A percentile compares a stretch with the other conserved stretches of the same genome.
phyloP scores from a whole-genome alignment of 1,284 basidiomycete genomes.

The Pyrrhoderma lamaoense region DNA sequence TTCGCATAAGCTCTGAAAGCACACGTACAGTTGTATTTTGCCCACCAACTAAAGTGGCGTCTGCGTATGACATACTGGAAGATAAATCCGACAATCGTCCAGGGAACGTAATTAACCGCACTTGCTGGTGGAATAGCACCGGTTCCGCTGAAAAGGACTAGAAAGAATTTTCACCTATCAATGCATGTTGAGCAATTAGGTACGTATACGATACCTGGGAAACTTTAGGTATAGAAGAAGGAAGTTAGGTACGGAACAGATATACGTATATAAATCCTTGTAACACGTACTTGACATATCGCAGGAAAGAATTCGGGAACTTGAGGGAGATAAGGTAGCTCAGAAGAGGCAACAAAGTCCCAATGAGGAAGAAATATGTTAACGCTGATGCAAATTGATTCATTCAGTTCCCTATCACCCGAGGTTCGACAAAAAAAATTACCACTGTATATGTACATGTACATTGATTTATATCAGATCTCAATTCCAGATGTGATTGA shows the following conservation, averaged over 20 bases:
- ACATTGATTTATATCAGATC: no score
- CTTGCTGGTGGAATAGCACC: slow-evolving; percentile 51
- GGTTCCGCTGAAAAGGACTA: slow-evolving; percentile 48
- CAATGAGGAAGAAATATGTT: slow-evolving; percentile 48
- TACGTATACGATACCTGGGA: neutral
- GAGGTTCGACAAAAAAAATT: no score
- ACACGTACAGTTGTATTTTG: slow-evolving; percentile 42
- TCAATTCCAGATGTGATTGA: neutral
- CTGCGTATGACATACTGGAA: slow-evolving; percentile 58
- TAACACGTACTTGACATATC: slow-evolving; percentile 25
- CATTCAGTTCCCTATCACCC: neutral
- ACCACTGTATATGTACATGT: no score
- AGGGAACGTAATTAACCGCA: slow-evolving; percentile 48
- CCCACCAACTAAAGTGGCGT: slow-evolving; percentile 61
- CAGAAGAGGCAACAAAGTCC: slow-evolving; percentile 35
- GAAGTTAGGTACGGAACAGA: slow-evolving; percentile 22
- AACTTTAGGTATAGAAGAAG: neutral
- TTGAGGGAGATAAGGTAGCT: slow-evolving; percentile 23
- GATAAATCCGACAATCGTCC: slow-evolving; percentile 55
- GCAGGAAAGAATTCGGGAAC: slow-evolving; percentile 20
- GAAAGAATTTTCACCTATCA: no score
- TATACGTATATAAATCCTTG: slow-evolving; percentile 31
- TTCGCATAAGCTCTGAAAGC: slow-evolving; percentile 6
- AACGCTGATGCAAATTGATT: slow-evolving; percentile 24
- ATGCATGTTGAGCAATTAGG: neutral